phyloP scores from a whole-genome alignment of 805 yeast genomes.

The Phaffomyces thermotolerans region DNA sequence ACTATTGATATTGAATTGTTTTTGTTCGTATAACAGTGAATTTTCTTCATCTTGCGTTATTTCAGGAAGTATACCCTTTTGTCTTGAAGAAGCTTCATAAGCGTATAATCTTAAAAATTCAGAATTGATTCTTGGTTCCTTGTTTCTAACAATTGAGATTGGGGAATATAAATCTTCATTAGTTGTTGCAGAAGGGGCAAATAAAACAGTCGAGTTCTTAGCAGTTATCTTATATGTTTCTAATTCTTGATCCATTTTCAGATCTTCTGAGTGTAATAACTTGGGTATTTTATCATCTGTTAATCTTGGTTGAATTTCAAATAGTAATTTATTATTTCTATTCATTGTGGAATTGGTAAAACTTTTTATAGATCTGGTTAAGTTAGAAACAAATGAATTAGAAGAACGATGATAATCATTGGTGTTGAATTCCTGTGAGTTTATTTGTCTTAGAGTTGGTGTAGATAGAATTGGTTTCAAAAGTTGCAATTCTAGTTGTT shows the following conservation, averaged over 20 bases:
- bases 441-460: constrained; percentile 1
- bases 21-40: neutral
- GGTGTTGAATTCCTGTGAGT: neutral
- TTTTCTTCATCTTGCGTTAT: constrained; percentile 29
- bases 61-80: constrained; percentile 25
- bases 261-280: neutral
- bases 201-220: constrained; percentile 2
- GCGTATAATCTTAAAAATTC: constrained; percentile 43
- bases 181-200: constrained; percentile 4
- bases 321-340: constrained; percentile 16
- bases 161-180: neutral
- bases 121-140: constrained; percentile 47
- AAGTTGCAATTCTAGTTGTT: constrained; percentile 2
- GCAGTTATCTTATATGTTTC: constrained; percentile 23
- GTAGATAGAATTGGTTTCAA: constrained; percentile 5
- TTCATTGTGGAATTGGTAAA: constrained; percentile 13
- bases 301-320: constrained; percentile 22
- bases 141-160: constrained; percentile 14
- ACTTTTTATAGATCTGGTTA: constrained; percentile 15
- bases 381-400: constrained; percentile 18
- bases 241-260: constrained; percentile 14
- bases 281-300: constrained; percentile 22
- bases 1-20: neutral
- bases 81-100: constrained; percentile 37
- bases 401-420: neutral